These are phyloP conservation scores for Prunus padus DNA, from an alignment of 306 rosid genomes.

Conservation along the genomic window DNA sequence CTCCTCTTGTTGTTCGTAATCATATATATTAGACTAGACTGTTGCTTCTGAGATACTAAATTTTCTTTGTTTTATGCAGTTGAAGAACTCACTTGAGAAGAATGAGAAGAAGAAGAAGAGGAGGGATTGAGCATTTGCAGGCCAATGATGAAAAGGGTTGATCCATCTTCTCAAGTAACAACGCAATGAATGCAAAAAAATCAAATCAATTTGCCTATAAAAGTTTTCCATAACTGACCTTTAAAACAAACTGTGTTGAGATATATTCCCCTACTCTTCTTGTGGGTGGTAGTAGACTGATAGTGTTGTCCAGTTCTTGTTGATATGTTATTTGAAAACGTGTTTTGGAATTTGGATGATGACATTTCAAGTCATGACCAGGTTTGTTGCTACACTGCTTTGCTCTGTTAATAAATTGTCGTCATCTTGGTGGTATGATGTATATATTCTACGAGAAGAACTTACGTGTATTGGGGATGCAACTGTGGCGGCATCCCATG, in stretches of 20 bases:
- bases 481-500: too few species aligned
- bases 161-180: neutral
- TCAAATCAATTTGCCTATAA: neutral
- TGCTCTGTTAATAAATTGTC: neutral
- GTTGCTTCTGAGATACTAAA: neutral
- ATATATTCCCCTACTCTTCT: neutral
- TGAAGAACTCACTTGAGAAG: slow-evolving; percentile 56
- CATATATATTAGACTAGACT: neutral
- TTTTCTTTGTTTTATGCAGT: slow-evolving; percentile 24
- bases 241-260: neutral
- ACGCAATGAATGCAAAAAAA: too few species aligned
- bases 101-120: slow-evolving; percentile 67
- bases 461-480: too few species aligned
- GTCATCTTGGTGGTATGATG: neutral
- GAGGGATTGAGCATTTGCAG: slow-evolving; percentile 31
- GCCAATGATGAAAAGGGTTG: neutral
- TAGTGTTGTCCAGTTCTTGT: neutral
- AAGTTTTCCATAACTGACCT: neutral
- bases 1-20: neutral
- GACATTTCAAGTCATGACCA: neutral
- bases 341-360: neutral
- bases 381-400: neutral
- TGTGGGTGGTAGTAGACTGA: neutral
- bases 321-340: too few species aligned
- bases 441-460: too few species aligned